A percentile compares a stretch with the other conserved stretches of the same genome.
Evolutionary conservation across 208 protist species (phyloP).

Genomic region (Acanthamoeba royreba): DNA sequence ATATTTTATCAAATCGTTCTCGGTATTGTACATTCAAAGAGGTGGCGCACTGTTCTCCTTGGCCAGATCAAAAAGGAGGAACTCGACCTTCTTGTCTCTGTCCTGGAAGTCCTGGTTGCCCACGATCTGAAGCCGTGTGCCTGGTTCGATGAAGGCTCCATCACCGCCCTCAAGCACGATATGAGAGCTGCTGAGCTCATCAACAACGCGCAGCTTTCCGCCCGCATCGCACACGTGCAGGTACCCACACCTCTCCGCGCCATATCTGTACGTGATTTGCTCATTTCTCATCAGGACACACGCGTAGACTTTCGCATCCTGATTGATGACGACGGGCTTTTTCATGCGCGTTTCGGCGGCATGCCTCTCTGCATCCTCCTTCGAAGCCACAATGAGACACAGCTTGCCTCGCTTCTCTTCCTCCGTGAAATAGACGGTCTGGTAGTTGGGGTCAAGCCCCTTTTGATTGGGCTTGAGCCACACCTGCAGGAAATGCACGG

Average conservation of each 20-base stretch:
- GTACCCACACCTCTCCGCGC: not conserved
- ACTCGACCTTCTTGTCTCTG: not conserved
- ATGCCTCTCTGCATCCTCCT: not conserved
- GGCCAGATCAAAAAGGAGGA: slow-evolving; percentile 49
- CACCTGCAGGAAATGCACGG: slow-evolving; percentile 59
- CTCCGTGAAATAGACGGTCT: slow-evolving; percentile 32
- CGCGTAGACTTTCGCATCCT: slow-evolving; percentile 32
- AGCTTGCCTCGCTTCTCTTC: slow-evolving; percentile 48
- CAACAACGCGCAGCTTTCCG: not conserved
- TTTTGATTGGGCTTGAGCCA: slow-evolving; percentile 54
- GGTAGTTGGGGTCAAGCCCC: slow-evolving; percentile 43
- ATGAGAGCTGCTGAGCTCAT: not conserved
- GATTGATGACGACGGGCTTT: not conserved
- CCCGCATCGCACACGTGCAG: not conserved
- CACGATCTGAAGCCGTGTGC: not conserved
- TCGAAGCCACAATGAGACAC: not conserved
- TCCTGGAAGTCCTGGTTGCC: not conserved
- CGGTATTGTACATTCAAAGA: no score
- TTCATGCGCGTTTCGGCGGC: not conserved
- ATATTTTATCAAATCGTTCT: no score
- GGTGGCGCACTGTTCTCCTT: not conserved
- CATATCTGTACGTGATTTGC: not conserved
- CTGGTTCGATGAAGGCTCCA: not conserved
- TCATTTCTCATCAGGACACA: slow-evolving; percentile 22
- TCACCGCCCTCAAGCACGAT: not conserved